A percentile compares a stretch with the other conserved stretches of the same genome.
Evolutionary conservation across 305 asterid species (phyloP).

Genomic region (Galium porrigens): DNA sequence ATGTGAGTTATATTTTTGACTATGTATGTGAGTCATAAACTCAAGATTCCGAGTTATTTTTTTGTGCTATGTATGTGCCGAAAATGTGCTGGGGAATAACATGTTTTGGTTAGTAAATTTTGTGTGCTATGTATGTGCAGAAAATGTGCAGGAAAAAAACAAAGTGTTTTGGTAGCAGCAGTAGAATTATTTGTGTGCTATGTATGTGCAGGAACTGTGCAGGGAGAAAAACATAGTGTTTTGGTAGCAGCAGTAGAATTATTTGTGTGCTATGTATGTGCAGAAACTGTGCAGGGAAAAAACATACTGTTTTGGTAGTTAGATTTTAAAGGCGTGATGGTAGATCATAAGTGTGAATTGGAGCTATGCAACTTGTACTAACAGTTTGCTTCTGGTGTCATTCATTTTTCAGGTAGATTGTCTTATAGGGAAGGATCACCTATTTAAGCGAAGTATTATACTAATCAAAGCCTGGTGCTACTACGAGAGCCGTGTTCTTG

Average conservation of each 20-base stretch:
- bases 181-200: not conserved
- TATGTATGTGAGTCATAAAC: not conserved
- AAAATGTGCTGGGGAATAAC: not conserved
- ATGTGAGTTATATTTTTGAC: not conserved
- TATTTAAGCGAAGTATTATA: constrained; percentile 68
- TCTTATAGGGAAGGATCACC: constrained; percentile 52
- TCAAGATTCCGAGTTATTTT: not conserved
- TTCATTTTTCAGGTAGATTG: constrained; percentile 56
- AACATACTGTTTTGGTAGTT: not conserved
- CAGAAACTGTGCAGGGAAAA: not conserved
- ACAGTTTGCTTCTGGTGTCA: not conserved
- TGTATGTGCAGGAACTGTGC: not conserved
- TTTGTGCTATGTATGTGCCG: not conserved
- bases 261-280: not conserved
- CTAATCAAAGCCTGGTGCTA: constrained; percentile 84
- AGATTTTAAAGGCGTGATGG: not conserved
- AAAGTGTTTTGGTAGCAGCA: not conserved
- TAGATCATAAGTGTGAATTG: not conserved
- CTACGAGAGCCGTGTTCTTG: constrained; percentile 79
- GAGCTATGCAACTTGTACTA: not conserved
- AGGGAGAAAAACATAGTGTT: not conserved
- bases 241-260: not conserved
- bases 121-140: not conserved
- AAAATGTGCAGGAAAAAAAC: not conserved
- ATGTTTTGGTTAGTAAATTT: not conserved